A percentile compares a stretch with the other conserved stretches of the same genome.
phyloP scores from a whole-genome alignment of 1,139 yeast species.

The Pichia sp. region DNA sequence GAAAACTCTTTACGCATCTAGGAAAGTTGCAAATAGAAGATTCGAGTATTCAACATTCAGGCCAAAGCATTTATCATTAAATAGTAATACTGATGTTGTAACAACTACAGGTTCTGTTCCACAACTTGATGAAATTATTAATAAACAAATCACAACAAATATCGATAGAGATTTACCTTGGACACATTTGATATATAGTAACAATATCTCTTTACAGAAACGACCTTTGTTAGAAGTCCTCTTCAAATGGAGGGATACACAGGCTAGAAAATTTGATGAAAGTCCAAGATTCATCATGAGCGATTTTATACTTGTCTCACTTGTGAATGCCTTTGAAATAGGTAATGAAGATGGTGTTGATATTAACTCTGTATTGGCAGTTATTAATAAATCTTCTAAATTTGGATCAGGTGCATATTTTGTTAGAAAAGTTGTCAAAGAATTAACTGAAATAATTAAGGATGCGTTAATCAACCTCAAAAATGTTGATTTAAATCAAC shows the following conservation, averaged over 20 bases:
- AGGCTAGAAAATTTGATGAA: constrained; percentile 76
- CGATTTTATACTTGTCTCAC: constrained; percentile 62
- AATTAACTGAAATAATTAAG: constrained; percentile 49
- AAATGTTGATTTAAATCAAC: constrained; percentile 18
- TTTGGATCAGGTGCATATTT: constrained; percentile 42
- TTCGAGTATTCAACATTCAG: constrained; percentile 67
- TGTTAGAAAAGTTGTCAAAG: constrained; percentile 35
- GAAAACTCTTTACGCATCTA: constrained; percentile 65
- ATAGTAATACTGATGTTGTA: constrained; percentile 22
- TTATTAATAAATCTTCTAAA: constrained; percentile 46
- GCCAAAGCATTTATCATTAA: constrained; percentile 33
- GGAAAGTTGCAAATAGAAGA: constrained; percentile 73
- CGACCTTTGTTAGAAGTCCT: constrained; percentile 53
- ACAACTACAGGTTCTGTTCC: constrained; percentile 26
- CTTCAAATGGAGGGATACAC: constrained; percentile 74
- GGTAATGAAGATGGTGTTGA: constrained; percentile 39
- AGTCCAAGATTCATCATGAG: constrained; percentile 79
- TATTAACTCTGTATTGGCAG: constrained; percentile 46
- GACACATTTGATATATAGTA: constrained; percentile 52
- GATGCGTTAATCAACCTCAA: constrained; percentile 29
- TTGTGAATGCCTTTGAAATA: constrained; percentile 36
- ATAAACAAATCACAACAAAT: constrained; percentile 10
- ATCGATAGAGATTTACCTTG: constrained; percentile 43
- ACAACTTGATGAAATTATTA: constrained; percentile 15
- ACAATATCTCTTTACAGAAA: constrained; percentile 53